Percentiles rank a stretch among this genome's conserved stretches.
Evolutionary conservation across 805 yeast genomes (phyloP).

Genomic region (Clavispora asparagi): DNA sequence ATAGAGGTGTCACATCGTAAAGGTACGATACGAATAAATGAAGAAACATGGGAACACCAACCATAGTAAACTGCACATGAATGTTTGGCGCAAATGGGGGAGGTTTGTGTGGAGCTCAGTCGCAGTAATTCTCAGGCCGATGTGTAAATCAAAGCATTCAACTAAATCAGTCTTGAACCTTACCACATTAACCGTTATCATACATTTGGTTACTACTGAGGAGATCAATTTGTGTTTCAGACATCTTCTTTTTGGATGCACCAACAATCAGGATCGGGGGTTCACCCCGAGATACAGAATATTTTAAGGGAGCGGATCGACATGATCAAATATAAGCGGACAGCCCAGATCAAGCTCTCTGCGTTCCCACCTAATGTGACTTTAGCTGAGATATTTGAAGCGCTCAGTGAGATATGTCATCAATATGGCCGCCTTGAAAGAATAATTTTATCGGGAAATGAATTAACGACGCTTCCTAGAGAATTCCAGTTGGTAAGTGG

Average conservation of each 20-base stretch:
- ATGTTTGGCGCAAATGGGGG: not conserved
- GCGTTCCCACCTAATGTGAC: slow-evolving; percentile 8
- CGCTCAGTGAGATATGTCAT: slow-evolving; percentile 3
- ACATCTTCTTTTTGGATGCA: not conserved
- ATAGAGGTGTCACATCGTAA: slow-evolving; percentile 44
- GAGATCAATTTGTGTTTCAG: not conserved
- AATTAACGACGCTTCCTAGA: slow-evolving; percentile 6
- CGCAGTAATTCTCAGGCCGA: not conserved
- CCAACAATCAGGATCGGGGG: not conserved
- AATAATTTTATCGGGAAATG: slow-evolving; percentile 7
- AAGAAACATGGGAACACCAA: not conserved
- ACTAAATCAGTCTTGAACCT: not conserved
- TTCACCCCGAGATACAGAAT: not conserved
- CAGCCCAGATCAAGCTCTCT: slow-evolving; percentile 9
- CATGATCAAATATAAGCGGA: slow-evolving; percentile 7
- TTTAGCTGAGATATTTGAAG: slow-evolving; percentile 8
- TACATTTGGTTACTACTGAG: not conserved
- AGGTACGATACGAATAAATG: not conserved
- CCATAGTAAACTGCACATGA: not conserved
- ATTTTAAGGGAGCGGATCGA: slow-evolving; percentile 8
- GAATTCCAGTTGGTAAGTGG: slow-evolving; percentile 9
- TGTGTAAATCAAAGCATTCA: not conserved
- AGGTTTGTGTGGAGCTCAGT: not conserved
- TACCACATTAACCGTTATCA: not conserved
- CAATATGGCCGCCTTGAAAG: slow-evolving; percentile 8